Evolutionary conservation across 2,329 filamentous ascomycete species (phyloP).

Genomic region (Thielaviopsis musarum): DNA sequence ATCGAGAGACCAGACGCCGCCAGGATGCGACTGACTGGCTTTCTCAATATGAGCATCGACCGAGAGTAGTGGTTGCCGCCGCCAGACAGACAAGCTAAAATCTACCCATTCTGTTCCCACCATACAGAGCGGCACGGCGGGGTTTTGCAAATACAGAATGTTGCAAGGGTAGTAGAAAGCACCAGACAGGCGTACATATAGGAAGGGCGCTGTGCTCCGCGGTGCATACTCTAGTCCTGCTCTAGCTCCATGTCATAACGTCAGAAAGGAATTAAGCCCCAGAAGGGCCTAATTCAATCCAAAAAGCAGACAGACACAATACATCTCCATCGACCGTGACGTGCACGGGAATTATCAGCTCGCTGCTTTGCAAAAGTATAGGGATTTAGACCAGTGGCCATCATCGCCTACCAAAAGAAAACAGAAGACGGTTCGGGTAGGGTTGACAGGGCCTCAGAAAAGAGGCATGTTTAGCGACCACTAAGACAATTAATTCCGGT

Average conservation of each 20-base stretch:
- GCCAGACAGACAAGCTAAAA: neutral
- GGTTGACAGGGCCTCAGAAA: neutral
- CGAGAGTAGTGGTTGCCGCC: neutral
- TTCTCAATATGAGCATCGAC: neutral
- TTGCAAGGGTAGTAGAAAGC: neutral
- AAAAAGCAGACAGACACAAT: neutral
- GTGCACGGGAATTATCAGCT: neutral
- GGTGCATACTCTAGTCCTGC: neutral
- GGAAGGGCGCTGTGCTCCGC: neutral
- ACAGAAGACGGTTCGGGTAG: neutral
- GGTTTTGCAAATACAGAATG: neutral
- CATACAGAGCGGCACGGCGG: neutral
- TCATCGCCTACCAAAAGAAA: neutral
- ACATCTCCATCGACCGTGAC: neutral
- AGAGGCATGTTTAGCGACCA: neutral
- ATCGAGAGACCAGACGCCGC: neutral
- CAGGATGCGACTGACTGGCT: neutral
- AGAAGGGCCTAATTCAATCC: constrained; percentile 11
- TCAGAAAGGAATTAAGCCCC: constrained; percentile 4
- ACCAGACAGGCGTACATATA: neutral
- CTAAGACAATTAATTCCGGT: neutral
- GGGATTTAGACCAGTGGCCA: neutral
- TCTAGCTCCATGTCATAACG: neutral
- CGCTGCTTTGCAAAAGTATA: neutral
- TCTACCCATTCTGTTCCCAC: neutral